These are phyloP conservation scores for Teunomyces atbi DNA, from an alignment of 805 yeast species.

Conservation along the genomic window DNA sequence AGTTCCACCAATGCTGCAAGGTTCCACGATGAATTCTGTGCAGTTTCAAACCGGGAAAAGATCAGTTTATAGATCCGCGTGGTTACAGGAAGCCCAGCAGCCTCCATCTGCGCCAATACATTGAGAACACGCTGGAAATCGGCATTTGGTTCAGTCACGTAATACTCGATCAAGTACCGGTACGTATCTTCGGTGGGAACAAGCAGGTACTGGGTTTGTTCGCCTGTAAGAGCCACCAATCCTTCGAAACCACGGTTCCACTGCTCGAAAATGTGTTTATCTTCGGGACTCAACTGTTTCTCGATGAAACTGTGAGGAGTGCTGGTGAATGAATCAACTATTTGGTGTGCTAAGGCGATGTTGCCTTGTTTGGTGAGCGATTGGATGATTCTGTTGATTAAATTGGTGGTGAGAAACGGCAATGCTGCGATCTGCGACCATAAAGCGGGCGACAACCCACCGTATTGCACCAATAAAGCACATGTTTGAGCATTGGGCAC, in stretches of 20 bases:
- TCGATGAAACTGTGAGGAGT: slow-evolving; percentile 17
- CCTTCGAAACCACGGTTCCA: slow-evolving; percentile 15
- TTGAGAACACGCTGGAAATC: background rate
- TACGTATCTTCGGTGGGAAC: slow-evolving; percentile 28
- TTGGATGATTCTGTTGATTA: background rate
- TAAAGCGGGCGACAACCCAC: background rate
- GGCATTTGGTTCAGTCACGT: background rate
- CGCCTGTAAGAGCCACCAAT: slow-evolving; percentile 13
- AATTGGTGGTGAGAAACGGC: background rate
- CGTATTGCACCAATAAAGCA: background rate
- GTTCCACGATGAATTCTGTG: slow-evolving; percentile 3
- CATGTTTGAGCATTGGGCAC: slow-evolving; percentile 2
- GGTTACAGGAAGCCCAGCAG: slow-evolving; percentile 29
- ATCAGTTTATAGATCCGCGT: slow-evolving; percentile 25
- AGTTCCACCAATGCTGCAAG: slow-evolving; percentile 11
- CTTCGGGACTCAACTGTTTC: slow-evolving; percentile 22
- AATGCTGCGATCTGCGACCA: background rate
- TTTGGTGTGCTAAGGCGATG: background rate
- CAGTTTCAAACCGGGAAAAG: slow-evolving; percentile 14
- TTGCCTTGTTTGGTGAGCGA: background rate
- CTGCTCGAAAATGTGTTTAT: slow-evolving; percentile 15
- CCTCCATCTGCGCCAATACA: slow-evolving; percentile 17
- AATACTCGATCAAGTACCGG: slow-evolving; percentile 15
- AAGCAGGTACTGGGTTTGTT: slow-evolving; percentile 9
- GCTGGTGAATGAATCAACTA: slow-evolving; percentile 6